Percentiles rank a stretch among this genome's conserved stretches.
phyloP scores from a whole-genome alignment of 2,329 filamentous ascomycete genomes.

The Dactylellina haptotyla region DNA sequence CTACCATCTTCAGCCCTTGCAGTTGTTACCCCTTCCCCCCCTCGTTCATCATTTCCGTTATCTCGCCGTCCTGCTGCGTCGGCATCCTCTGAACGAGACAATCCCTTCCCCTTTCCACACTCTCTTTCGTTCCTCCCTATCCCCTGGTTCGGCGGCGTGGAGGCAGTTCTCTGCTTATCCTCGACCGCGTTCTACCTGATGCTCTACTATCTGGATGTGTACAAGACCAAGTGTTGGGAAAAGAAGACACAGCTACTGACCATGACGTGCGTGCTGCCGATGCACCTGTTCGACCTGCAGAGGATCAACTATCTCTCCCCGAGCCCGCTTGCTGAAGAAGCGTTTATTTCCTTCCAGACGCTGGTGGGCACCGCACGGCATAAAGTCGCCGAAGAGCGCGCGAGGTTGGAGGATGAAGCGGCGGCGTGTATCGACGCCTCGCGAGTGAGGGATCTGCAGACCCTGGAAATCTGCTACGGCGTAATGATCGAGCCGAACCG shows the following conservation, averaged over 20 bases:
- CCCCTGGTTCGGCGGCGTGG: not conserved
- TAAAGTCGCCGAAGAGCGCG: slow-evolving; percentile 76
- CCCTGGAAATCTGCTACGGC: slow-evolving; percentile 75
- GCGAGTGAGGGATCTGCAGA: slow-evolving; percentile 80
- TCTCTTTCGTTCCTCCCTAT: not conserved
- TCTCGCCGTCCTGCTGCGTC: slow-evolving; percentile 18
- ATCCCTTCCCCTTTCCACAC: slow-evolving; percentile 10
- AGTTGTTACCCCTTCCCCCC: slow-evolving; percentile 57
- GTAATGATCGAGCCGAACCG: slow-evolving; percentile 78
- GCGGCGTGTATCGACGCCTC: slow-evolving; percentile 84
- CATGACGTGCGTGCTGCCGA: slow-evolving; percentile 41
- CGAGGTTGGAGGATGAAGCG: slow-evolving; percentile 83
- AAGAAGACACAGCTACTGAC: slow-evolving; percentile 16
- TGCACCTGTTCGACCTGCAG: slow-evolving; percentile 54
- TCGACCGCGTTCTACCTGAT: not conserved
- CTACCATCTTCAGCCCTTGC: slow-evolving; percentile 60
- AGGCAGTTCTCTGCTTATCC: slow-evolving; percentile 13
- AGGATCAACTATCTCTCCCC: slow-evolving; percentile 60
- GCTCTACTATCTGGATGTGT: not conserved
- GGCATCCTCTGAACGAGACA: slow-evolving; percentile 12
- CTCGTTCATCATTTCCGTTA: slow-evolving; percentile 5
- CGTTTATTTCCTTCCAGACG: slow-evolving; percentile 73
- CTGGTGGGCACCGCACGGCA: slow-evolving; percentile 81
- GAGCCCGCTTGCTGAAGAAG: slow-evolving; percentile 68
- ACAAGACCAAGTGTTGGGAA: not conserved